Evolutionary conservation across 352 stramenopile genomes (phyloP).

Genomic region (Pythium plurisporium): DNA sequence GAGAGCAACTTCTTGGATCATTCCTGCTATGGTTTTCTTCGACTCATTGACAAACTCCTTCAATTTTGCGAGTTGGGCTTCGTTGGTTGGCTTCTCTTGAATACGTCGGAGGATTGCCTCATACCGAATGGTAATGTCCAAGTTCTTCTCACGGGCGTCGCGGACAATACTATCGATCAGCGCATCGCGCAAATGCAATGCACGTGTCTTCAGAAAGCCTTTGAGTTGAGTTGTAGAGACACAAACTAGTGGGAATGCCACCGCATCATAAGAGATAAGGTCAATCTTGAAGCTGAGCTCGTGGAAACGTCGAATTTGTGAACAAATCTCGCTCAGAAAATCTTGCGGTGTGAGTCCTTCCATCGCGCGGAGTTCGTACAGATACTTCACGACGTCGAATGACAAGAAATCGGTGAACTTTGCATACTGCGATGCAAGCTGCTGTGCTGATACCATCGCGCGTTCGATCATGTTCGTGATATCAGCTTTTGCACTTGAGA

Average conservation of each 20-base stretch:
- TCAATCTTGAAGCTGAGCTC: conserved; percentile 56
- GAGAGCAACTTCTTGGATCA: conserved; percentile 68
- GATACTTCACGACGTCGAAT: conserved; percentile 76
- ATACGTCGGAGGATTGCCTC: conserved; percentile 86
- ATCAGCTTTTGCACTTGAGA: conserved; percentile 46
- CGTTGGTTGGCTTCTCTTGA: conserved; percentile 90
- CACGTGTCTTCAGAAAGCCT: conserved; percentile 57
- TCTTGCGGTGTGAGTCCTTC: conserved; percentile 15
- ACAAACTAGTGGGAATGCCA: conserved; percentile 76
- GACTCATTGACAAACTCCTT: conserved; percentile 87
- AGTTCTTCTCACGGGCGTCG: conserved; percentile 76
- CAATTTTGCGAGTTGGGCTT: conserved; percentile 87
- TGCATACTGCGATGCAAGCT: conserved; percentile 65
- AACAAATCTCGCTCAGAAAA: conserved; percentile 49
- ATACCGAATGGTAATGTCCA: conserved; percentile 87
- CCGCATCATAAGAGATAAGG: conserved; percentile 61
- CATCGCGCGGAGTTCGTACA: conserved; percentile 50
- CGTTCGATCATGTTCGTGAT: conserved; percentile 50
- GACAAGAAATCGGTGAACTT: conserved; percentile 79
- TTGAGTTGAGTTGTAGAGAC: conserved; percentile 69
- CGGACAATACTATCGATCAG: conserved; percentile 80
- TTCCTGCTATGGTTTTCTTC: conserved; percentile 69
- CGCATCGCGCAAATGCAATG: conserved; percentile 64
- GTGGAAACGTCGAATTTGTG: conserved; percentile 77
- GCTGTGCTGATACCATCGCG: conserved; percentile 62